A percentile compares a stretch with the other conserved stretches of the same genome.
These are phyloP conservation scores for Neurospora tetrasperma DNA, from an alignment of 495 filamentous ascomycete genomes.

Conservation along the genomic window DNA sequence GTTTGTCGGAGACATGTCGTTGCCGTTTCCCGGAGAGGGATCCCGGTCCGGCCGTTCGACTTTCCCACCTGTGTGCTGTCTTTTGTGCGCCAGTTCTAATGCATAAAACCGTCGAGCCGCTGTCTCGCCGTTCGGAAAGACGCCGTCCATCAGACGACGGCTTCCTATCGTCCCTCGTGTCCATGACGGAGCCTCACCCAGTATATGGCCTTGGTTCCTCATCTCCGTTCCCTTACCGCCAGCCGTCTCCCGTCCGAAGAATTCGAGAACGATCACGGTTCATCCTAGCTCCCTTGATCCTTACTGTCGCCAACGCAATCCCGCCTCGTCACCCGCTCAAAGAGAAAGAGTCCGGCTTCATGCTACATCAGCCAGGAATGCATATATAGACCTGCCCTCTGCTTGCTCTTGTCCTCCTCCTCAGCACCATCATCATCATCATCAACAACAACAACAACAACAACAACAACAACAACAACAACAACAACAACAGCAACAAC, in stretches of 20 bases:
- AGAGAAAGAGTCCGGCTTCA: background rate
- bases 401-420: background rate
- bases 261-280: background rate
- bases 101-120: background rate
- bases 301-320: background rate
- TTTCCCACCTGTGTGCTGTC: background rate
- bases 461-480: no score
- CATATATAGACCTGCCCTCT: background rate
- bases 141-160: background rate
- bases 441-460: no score
- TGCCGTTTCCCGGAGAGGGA: background rate
- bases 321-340: background rate
- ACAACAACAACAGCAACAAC: no score
- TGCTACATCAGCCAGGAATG: background rate
- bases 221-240: background rate
- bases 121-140: slow-evolving; percentile 1
- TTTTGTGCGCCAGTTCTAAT: background rate
- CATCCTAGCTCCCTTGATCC: background rate
- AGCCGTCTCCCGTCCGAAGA: background rate
- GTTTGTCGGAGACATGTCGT: background rate
- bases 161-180: background rate
- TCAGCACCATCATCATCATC: background rate
- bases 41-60: background rate
- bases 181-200: background rate
- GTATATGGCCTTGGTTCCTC: background rate